phyloP scores from a whole-genome alignment of 495 filamentous ascomycete species.

The Podospora pseudopauciseta region DNA sequence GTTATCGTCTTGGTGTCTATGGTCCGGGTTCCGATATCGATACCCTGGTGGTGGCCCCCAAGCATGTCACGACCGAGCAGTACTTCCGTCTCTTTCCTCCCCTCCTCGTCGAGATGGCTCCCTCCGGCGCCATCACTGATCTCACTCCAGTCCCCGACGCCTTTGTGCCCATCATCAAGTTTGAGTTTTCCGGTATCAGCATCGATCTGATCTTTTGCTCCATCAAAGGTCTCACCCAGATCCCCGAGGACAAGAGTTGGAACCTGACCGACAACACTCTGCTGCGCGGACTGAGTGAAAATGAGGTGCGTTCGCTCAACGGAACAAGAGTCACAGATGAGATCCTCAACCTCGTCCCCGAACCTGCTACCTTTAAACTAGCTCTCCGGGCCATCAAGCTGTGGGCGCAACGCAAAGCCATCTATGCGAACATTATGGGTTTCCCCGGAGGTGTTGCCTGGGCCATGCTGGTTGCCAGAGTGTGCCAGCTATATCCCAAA shows the following conservation, averaged over 20 bases:
- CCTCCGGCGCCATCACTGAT: conserved; percentile 72
- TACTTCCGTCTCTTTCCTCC: conserved; percentile 86
- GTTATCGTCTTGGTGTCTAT: conserved; percentile 89
- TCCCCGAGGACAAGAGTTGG: conserved; percentile 61
- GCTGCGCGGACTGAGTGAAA: conserved; percentile 79
- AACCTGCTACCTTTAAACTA: conserved; percentile 79
- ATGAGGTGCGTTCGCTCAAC: conserved; percentile 82
- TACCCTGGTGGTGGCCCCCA: conserved; percentile 85
- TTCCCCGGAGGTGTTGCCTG: conserved; percentile 96
- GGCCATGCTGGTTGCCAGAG: conserved; percentile 93
- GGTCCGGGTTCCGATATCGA: conserved; percentile 97
- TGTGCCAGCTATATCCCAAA: conserved; percentile 96
- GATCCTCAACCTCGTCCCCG: conserved; percentile 82
- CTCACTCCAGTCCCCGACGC: conserved; percentile 84
- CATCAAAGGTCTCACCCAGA: conserved; percentile 61
- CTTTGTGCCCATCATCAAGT: conserved; percentile 93
- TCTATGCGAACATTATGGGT: conserved; percentile 93
- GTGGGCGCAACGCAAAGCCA: conserved; percentile 89
- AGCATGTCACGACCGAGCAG: conserved; percentile 78
- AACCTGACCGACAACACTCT: conserved; percentile 77
- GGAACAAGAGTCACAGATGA: conserved; percentile 91
- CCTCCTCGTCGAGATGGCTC: conserved; percentile 67
- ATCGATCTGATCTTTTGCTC: conserved; percentile 94
- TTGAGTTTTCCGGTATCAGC: conserved; percentile 82
- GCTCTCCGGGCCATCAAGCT: conserved; percentile 90